Evolutionary conservation across 768 basidiomycete species (phyloP).

Genomic region (Lepiota brunneoincarnata): DNA sequence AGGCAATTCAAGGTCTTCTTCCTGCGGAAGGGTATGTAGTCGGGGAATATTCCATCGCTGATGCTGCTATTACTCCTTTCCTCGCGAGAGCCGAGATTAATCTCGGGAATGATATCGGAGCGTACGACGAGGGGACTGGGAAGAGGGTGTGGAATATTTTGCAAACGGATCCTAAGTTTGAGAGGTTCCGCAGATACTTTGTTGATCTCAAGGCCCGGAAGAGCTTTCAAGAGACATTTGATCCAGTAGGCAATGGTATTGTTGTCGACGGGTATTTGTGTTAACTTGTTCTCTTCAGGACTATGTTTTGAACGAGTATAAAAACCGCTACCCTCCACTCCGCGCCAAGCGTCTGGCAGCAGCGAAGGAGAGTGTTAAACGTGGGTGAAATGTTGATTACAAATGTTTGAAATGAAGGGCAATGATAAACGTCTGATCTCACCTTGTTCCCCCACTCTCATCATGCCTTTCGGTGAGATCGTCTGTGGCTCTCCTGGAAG

Average conservation of each 20-base stretch:
- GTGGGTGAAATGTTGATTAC: not conserved
- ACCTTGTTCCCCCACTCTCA: not conserved
- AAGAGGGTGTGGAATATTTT: conserved; percentile 40
- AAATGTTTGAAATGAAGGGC: not conserved
- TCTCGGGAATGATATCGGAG: conserved; percentile 50
- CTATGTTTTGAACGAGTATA: not conserved
- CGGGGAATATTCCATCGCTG: conserved; percentile 56
- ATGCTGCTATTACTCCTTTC: conserved; percentile 59
- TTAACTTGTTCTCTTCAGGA: not conserved
- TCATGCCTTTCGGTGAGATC: conserved; percentile 86
- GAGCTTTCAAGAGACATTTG: conserved; percentile 53
- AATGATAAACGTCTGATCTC: conserved; percentile 7
- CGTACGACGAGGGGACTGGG: conserved; percentile 47
- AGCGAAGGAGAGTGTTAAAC: too few species aligned
- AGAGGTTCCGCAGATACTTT: conserved; percentile 46
- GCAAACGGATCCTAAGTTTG: conserved; percentile 41
- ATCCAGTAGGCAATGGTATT: conserved; percentile 39
- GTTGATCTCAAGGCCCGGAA: conserved; percentile 45
- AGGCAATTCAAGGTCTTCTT: conserved; percentile 47
- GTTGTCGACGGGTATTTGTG: not conserved
- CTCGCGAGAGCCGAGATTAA: conserved; percentile 45
- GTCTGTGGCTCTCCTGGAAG: conserved; percentile 85
- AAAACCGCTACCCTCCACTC: not conserved
- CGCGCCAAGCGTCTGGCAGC: not conserved
- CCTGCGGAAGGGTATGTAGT: conserved; percentile 38